Percentiles rank a stretch among this genome's conserved stretches.
Evolutionary conservation across 2,329 filamentous ascomycete genomes (phyloP).

Genomic region (Calonectria montana): DNA sequence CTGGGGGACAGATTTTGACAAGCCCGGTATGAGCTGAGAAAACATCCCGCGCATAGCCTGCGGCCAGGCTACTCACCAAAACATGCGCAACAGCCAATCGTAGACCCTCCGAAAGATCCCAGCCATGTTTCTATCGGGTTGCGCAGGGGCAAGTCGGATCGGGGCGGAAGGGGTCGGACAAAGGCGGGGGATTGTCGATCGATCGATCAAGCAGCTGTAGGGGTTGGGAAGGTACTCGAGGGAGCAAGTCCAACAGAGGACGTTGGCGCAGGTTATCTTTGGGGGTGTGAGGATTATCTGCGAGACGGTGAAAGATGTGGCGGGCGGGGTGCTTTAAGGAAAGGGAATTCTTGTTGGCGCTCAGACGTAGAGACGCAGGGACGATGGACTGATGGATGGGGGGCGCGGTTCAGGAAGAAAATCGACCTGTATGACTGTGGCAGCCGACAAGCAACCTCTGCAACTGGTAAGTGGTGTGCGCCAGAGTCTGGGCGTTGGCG

Average conservation of each 20-base stretch:
- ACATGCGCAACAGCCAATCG: slow-evolving; percentile 97
- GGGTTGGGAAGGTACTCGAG: background rate
- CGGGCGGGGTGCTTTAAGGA: slow-evolving; percentile 43
- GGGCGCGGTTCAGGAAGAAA: slow-evolving; percentile 39
- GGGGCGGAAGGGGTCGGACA: slow-evolving; percentile 39
- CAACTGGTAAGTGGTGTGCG: slow-evolving; percentile 41
- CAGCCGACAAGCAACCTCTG: slow-evolving; percentile 45
- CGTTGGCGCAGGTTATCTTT: slow-evolving; percentile 19
- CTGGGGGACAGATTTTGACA: slow-evolving; percentile 19
- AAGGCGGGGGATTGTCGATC: slow-evolving; percentile 40
- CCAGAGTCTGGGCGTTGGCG: slow-evolving; percentile 42
- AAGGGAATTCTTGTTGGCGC: slow-evolving; percentile 41
- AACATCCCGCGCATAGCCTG: slow-evolving; percentile 19
- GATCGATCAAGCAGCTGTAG: slow-evolving; percentile 28
- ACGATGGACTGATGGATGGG: slow-evolving; percentile 28
- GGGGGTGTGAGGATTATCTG: slow-evolving; percentile 28
- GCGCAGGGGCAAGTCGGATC: slow-evolving; percentile 36
- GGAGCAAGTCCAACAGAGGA: background rate
- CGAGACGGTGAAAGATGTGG: slow-evolving; percentile 38
- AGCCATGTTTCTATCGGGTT: slow-evolving; percentile 71
- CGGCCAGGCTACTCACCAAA: slow-evolving; percentile 76
- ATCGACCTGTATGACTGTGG: slow-evolving; percentile 43
- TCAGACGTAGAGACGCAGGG: slow-evolving; percentile 40
- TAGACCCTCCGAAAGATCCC: slow-evolving; percentile 94
- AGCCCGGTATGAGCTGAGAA: slow-evolving; percentile 12